Evolutionary conservation across 495 filamentous ascomycete genomes (phyloP).

Genomic region (Hypoxylon trugodes): DNA sequence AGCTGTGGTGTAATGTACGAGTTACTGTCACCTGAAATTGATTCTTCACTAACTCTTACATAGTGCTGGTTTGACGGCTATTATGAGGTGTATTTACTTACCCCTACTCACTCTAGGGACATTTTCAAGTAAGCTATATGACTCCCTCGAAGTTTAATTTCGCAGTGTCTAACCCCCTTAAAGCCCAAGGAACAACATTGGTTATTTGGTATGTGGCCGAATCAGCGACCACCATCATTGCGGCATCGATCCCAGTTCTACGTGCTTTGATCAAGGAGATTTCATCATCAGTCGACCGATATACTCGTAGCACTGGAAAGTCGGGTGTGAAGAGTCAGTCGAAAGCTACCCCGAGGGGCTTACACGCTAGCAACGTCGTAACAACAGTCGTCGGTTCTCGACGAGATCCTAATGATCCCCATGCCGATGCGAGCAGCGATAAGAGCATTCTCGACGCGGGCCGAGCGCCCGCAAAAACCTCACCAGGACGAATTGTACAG

Average conservation of each 20-base stretch:
- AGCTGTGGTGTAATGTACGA: constrained; percentile 51
- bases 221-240: constrained; percentile 47
- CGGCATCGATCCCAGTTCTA: constrained; percentile 49
- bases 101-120: constrained; percentile 23
- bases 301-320: constrained; percentile 27
- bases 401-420: constrained; percentile 16
- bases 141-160: not conserved
- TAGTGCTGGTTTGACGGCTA: constrained; percentile 37
- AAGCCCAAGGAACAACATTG: constrained; percentile 36
- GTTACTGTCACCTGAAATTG: not conserved
- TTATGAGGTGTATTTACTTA: constrained; percentile 34
- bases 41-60: constrained; percentile 6
- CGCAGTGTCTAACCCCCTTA: not conserved
- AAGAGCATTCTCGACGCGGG: constrained; percentile 38
- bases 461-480: constrained; percentile 15
- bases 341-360: constrained; percentile 6
- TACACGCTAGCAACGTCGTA: constrained; percentile 34
- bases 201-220: constrained; percentile 49
- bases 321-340: constrained; percentile 23
- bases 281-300: constrained; percentile 29
- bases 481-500: constrained; percentile 31
- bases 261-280: constrained; percentile 46
- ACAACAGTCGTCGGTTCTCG: constrained; percentile 24
- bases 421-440: constrained; percentile 38
- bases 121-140: constrained; percentile 34